Base-by-base conservation (phyloP, 257 asterid genomes). In the Henckelia pumila region DNA sequence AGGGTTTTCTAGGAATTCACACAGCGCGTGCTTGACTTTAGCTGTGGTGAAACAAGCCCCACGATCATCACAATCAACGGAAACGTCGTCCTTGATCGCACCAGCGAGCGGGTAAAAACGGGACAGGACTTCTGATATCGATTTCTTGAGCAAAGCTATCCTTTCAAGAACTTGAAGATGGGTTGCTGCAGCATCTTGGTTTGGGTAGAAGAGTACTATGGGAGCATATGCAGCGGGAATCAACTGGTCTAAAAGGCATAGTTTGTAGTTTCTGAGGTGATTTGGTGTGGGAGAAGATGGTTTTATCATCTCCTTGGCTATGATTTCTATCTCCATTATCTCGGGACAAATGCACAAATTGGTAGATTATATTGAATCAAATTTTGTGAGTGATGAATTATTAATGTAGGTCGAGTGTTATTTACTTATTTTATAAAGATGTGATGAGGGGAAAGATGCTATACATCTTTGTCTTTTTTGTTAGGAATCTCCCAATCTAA, bases 141-240 rank as follows among this genome's bases (percentile, higher is more conserved):
- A 84, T 59, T 71, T 53, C 81, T 86, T 85, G 11, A 89, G 86
- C 63, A 68, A 2, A 16, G 33, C 30, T 28, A 83, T 24, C 57
- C 71, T 86, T 69, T 81, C 67, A 11, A 56, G 76, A 57, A 67
- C 60, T 50, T 68, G 61, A 63, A 49, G 55, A 66, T 20, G 61
- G 67, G 6, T 50, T 13, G 69, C 44, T 13, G 69, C 44, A 16
- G 61, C 35, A 25, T 66, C 61, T 9, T 75, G 47, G 70, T 79
- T 88, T 7, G 81, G 85, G 28, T 78, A 90, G 55, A 70, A 90
- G 33, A 90, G 64, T 71, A 86, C 65, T 17, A 90, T 77, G 11
- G 97, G 95, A 20, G 92, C 92, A 74, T 84, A 88, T 1, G 94
- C 80, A 29, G 95, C 88, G 8, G 95, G 92, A 71, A 90, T 88